Evolutionary conservation across 306 rosid species (phyloP), one percentile per base, ranked within the genome.

Genomic region (Ormosia emarginata): DNA sequence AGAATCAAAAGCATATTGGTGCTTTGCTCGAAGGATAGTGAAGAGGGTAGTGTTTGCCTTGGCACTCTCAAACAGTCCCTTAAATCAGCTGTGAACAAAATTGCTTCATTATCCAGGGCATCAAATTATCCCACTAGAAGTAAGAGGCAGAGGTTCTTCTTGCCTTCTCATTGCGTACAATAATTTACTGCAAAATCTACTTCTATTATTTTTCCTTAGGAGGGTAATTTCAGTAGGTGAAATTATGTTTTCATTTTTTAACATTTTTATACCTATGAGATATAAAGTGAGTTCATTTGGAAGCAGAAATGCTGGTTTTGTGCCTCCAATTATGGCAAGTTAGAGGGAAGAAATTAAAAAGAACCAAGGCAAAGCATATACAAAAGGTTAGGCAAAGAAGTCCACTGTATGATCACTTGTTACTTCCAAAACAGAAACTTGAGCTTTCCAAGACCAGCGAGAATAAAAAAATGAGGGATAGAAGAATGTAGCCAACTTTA

Each of bases 91-190:
- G 87, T 92, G 34, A 86, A 82, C 56, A 88, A 82, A 77, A 83
- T 94, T 59, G 86, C 92, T 44, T 87, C 96, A 0, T 78, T 89
- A 3, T 89, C 97, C 0, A 40, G 74, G 74, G 37, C 86, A 3
- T 85, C 97, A 2, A 86, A 77, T 68, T 87, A 52, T 83, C 91
- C 94, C 24, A 75, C 89, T 69, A 84, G 98, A 85, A 94, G 97
- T 82, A 94, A 90, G 84, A 89, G 98, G 83, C 97, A 94, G 87
- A 94, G 97, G 92, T 94, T 94, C 79, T 94, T 94, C 93, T 84
- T 94, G 91, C 98, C 96, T 56, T 77, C 90, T 7, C 86, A 82
- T 59, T 80, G 47, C 72, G 57, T 85, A 11, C 74, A 88, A 15
- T 94, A 78, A 58, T 61, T 30, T 77, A 32, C n/a, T 74, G 36